Evolutionary conservation across 768 basidiomycete genomes (phyloP), one percentile per base, ranked within the genome.

Genomic region (Galerina sulciceps): DNA sequence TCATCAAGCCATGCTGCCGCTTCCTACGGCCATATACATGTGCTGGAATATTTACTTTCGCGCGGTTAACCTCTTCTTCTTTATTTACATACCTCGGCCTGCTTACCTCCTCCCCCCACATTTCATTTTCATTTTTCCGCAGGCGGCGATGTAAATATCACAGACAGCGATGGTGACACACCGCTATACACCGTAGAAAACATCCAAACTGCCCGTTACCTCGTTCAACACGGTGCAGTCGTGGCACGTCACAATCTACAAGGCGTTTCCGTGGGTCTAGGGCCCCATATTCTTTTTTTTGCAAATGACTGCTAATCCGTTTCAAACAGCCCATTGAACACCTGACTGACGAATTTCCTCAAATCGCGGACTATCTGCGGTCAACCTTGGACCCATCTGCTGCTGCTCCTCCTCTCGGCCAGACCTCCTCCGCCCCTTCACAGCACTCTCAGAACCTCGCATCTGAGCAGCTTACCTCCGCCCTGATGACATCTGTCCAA

Each of bases 151-250:
- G 90, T 95, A 57, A 94, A 97, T 68, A 73, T 95, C 60, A 82
- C 85, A 1, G 95, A 97, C 69, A 80, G 79, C 52, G 95, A 97
- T 68, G 92, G 91, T 9, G 95, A 97, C 71, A 96, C 94, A 10
- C 95, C 95, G 10, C 77, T 97, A 15, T 96, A 91, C 78, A 91
- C 91, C 22, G 93, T 93, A 45, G 95, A 97, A 74, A 84, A 85
- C 69, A 67, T 91, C 41, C 83, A 88, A 58, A 90, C 90, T 0
- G 94, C 95, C 2, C 80, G 78, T 13, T 93, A 81, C 73, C 85
- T 97, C 60, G 77, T 96, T 64, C 81, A 90, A 55, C 85, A 89
- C 60, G 94, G 94, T 15, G 94, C 94, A 5, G 70, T 75, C 48
- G 71, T 88, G 23, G 77, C 84, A 67, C 74, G 79, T 62, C 78